Base-by-base conservation (phyloP, 1,284 basidiomycete species). In the Papiliotrema laurentii region DNA sequence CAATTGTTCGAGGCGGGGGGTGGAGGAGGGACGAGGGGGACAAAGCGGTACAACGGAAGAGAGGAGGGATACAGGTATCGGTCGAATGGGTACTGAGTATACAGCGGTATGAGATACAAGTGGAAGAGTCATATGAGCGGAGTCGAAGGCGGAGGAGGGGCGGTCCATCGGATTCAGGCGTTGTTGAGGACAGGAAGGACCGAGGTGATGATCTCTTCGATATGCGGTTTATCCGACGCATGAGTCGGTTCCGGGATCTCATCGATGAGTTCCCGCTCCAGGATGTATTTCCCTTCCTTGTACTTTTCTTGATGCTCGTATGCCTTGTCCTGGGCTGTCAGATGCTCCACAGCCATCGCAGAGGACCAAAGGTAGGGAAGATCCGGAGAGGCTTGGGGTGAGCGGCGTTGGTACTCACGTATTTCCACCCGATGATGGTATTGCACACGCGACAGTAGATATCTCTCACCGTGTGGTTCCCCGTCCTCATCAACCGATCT, bases 281-380 rank as follows among this genome's bases (percentile, higher is more conserved):
- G 85, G 70, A 98, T 97, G 72, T 83, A 97, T 77, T 93, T 93
- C 71, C 91, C 91, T 77, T 98, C 94, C 72, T 98, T 98, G 81
- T 98, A 98, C 74, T 89, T 91, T 79, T 98, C 93, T 13, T 82
- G 80, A 7, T 78, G 67, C 66, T 96, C 91, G 69, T 85, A 97
- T 5, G 94, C 94, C 49, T 82, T 82, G 72, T 96, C 93, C 93
- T 96, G 65, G 13, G 4, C 43, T 14, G 19, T 41, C 31, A 36
- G n/a, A n/a, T n/a, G n/a, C n/a, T n/a, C n/a, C n/a, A n/a, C n/a
- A n/a, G 27, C 24, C 13, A 36, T 5, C 18, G 41, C 14, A 11
- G 10, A 41, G 56, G 19, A 28, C 45, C 30, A 35, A 27, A 27
- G 28, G 18, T 33, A 7, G 16, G 36, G 24, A 22, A 10, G 48